These are phyloP conservation scores for Lavandula angustifolia DNA, from an alignment of 257 asterid genomes.

Conservation along the genomic window DNA sequence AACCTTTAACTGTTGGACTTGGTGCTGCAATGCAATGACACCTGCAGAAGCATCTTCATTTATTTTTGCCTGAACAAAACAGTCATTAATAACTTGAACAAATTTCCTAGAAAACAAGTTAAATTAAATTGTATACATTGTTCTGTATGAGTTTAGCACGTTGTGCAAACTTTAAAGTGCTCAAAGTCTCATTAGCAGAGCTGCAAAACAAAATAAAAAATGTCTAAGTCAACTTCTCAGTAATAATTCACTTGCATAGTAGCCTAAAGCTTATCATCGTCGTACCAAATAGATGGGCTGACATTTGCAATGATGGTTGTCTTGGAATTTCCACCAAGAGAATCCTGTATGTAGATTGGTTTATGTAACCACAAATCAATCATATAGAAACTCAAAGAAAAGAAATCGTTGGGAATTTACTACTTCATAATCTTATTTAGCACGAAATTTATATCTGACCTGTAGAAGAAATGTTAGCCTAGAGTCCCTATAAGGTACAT, in stretches of 20 bases:
- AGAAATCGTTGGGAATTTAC: conserved; percentile 11
- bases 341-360: conserved; percentile 60
- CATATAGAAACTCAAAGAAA: conserved; percentile 22
- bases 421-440: conserved; percentile 19
- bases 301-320: conserved; percentile 81
- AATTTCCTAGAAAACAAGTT: conserved; percentile 24
- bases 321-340: conserved; percentile 91
- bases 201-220: conserved; percentile 43
- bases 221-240: neutral
- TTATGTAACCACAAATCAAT: conserved; percentile 24
- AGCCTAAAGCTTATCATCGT: conserved; percentile 22
- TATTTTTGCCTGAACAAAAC: conserved; percentile 67
- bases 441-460: conserved; percentile 45
- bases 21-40: conserved; percentile 70
- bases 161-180: conserved; percentile 88
- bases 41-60: conserved; percentile 86
- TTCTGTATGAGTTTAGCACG: conserved; percentile 89
- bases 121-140: conserved; percentile 49
- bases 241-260: conserved; percentile 17
- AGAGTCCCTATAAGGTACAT: conserved; percentile 86
- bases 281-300: conserved; percentile 82
- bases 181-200: conserved; percentile 73
- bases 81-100: conserved; percentile 25
- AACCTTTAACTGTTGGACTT: conserved; percentile 77
- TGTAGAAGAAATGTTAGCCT: conserved; percentile 91